Base-by-base conservation (phyloP, 176 grass and related monocot species). In the Musa schizocarpa region DNA sequence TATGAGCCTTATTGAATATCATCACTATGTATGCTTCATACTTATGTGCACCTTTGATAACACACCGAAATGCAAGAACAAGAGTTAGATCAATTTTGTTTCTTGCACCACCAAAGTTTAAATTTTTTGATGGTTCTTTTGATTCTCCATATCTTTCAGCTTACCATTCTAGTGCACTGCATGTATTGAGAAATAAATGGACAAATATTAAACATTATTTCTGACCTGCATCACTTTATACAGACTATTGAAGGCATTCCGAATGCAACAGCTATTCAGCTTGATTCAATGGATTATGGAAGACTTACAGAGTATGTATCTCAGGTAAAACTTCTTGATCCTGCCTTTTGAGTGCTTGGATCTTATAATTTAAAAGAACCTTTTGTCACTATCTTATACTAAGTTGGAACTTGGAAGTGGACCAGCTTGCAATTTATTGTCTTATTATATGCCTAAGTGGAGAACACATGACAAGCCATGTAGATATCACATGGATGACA, bases 181-280 rank as follows among this genome's bases (percentile, higher is more conserved):
- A n/a, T 59, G 52, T 48, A 17, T 75, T 29, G 9, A 43, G 34
- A 43, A 43, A 64, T 25, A 54, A 78, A 53, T 11, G 25, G 65
- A 63, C 16, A 62, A 20, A 22, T 50, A 55, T 48, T 78, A 14
- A 67, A 52, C 19, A 61, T 61, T 52, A 63, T 57, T 0, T 88
- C 62, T 84, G 24, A 79, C 78, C 52, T 7, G 53, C 19, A 65
- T 73, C 70, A 86, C 58, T 84, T 49, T 79, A 57, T 88, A 54
- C 86, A 97, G 94, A 93, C 24, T 77, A 82, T 97, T 74, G 80
- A 93, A 16, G 88, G 94, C 26, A 90, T 97, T 75, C 84, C 81
- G 55, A 91, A 97, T 78, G 80, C 94, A 81, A 97, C 82, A 66
- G 88, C 88, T 77, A 65, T 86, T 77, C 88, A 93, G 80, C 82